phyloP scores from a whole-genome alignment of 768 basidiomycete genomes.

The Termitomyces sp. region DNA sequence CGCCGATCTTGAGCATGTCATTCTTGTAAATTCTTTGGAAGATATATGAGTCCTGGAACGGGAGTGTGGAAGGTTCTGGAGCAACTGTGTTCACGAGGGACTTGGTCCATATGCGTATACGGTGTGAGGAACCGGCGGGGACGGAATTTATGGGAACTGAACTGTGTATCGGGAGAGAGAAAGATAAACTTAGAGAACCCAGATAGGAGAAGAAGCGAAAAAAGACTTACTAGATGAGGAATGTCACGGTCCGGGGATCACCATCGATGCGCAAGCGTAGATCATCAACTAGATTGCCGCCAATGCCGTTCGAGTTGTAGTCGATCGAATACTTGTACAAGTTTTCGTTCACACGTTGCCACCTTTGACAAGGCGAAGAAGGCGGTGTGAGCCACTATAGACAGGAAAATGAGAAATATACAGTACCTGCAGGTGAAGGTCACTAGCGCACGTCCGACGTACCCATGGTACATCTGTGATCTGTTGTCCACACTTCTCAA shows the following conservation, averaged over 20 bases:
- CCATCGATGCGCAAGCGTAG: constrained; percentile 46
- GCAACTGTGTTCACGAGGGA: constrained; percentile 30
- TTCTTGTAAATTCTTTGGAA: constrained; percentile 65
- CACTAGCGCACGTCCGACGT: constrained; percentile 51
- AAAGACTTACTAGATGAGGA: constrained; percentile 53
- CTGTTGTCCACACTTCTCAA: constrained; percentile 36
- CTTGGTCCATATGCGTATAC: constrained; percentile 60
- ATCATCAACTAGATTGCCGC: constrained; percentile 47
- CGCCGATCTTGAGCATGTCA: constrained; percentile 58
- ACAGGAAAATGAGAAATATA: neutral
- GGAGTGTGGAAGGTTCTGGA: constrained; percentile 26
- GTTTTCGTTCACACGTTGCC: constrained; percentile 37
- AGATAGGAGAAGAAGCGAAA: neutral
- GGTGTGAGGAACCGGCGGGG: constrained; percentile 54
- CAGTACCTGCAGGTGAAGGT: constrained; percentile 49
- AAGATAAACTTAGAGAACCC: constrained; percentile 3
- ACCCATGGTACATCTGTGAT: constrained; percentile 47
- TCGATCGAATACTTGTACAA: constrained; percentile 54
- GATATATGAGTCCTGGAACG: constrained; percentile 43
- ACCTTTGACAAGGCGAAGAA: constrained; percentile 29
- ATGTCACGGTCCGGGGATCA: constrained; percentile 47
- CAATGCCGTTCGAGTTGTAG: constrained; percentile 61
- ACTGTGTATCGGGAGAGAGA: constrained; percentile 22
- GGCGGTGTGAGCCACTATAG: neutral
- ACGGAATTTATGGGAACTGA: constrained; percentile 48